Base-by-base conservation (phyloP, 1,284 basidiomycete species). In the Puccinia brachypodii region DNA sequence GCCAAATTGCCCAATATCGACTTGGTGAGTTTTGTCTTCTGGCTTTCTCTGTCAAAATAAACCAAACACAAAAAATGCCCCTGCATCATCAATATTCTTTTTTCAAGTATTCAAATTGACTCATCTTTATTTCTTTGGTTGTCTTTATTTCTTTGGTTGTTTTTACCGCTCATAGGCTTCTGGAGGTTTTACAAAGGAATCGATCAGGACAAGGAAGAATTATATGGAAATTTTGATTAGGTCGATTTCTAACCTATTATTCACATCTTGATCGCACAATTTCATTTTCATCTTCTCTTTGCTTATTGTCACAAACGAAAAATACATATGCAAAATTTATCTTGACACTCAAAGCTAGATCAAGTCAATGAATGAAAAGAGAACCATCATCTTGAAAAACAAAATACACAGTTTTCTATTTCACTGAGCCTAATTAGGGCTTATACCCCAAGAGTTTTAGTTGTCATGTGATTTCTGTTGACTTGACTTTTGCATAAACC, bases 1-100 rank as follows among this genome's bases (percentile, higher is more conserved):
- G 38, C 40, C 36, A 75, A 64, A 69, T 47, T 81, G n/a, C 80
- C 64, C 28, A 81, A 76, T 33, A 62, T 81, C n/a, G 73, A 81
- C 69, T 47, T 81, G 62, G 80, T 81, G 38, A 66, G 79, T 60
- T 22, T 72, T 53, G 16, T 50, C 25, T 72, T 50, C 4, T 56
- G 28, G 22, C 19, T 76, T 58, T 56, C n/a, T n/a, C n/a, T n/a
- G n/a, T n/a, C n/a, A n/a, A n/a, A n/a, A 33, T n/a, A 4, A 40
- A 66, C 2, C 1, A 44, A 36, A 28, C 19, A 42, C 36, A 25
- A 13, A 22, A 36, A 33, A 6, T 42, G 44, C 19, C n/a, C n/a
- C n/a, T n/a, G 36, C 36, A 25, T 36, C 14, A 16, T 22, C 16
- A 60, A 33, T n/a, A n/a, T 22, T 22, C 64, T 53, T 47, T 7